Percentiles rank a stretch among this genome's conserved stretches.
phyloP scores from a whole-genome alignment of 495 filamentous ascomycete genomes.

The Penicillium manginii region DNA sequence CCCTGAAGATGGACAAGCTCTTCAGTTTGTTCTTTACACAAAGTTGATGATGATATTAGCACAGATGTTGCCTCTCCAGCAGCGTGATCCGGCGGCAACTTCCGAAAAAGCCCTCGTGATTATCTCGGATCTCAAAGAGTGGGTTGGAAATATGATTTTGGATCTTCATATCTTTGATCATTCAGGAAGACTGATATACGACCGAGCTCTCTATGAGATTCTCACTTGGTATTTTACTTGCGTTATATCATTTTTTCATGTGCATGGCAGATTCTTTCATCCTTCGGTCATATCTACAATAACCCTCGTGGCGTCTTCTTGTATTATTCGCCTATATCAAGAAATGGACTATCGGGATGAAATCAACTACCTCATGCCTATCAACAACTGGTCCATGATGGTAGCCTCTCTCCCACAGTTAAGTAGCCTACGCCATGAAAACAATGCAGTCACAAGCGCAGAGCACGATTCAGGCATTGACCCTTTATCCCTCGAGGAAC shows the following conservation, averaged over 20 bases:
- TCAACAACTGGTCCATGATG: conserved; percentile 9
- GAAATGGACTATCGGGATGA: conserved; percentile 8
- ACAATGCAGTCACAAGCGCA: background rate
- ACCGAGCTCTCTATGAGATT: background rate
- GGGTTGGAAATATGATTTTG: background rate
- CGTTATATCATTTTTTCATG: conserved; percentile 1
- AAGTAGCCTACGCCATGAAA: background rate
- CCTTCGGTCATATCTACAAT: background rate
- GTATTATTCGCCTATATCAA: conserved; percentile 4
- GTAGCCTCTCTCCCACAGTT: conserved; percentile 6
- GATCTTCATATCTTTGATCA: background rate
- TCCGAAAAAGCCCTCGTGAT: background rate
- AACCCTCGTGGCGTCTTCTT: conserved; percentile 1
- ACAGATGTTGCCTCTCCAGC: background rate
- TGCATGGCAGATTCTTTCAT: background rate
- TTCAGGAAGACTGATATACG: background rate
- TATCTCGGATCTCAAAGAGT: background rate
- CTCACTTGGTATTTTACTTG: conserved; percentile 4
- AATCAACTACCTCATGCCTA: conserved; percentile 2
- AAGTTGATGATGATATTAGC: conserved; percentile 1
- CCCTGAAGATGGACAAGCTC: conserved; percentile 1
- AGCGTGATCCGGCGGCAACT: background rate
- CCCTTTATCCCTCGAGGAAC: background rate
- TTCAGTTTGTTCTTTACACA: background rate
- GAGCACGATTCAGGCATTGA: background rate